These are phyloP conservation scores for Atalantia buxifolia DNA, from an alignment of 345 rosid species.

Conservation along the genomic window DNA sequence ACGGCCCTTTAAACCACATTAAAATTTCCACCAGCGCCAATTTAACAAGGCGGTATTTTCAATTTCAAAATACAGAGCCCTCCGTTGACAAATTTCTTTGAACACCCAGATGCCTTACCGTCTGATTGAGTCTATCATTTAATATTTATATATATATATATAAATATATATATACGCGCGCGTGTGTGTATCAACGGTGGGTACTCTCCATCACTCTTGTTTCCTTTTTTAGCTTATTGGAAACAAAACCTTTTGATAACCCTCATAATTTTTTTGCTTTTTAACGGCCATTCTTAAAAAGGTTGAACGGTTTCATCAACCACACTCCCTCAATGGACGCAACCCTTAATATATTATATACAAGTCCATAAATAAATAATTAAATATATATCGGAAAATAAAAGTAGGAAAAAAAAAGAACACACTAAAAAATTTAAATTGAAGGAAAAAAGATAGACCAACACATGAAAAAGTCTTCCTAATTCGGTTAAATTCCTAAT, in stretches of 20 bases:
- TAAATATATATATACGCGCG: too few species aligned
- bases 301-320: constrained; percentile 16
- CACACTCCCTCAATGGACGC: neutral
- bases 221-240: neutral
- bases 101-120: too few species aligned
- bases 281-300: constrained; percentile 23
- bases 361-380: neutral
- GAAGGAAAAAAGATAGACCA: neutral
- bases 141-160: too few species aligned
- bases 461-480: constrained; percentile 17
- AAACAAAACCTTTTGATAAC: neutral
- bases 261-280: constrained; percentile 37
- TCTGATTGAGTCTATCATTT: neutral
- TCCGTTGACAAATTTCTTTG: too few species aligned
- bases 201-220: constrained; percentile 8
- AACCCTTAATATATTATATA: neutral
- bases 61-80: neutral
- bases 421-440: neutral
- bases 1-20: neutral
- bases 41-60: neutral
- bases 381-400: neutral
- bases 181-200: neutral
- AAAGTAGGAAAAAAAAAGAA: neutral
- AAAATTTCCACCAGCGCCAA: neutral
- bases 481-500: constrained; percentile 33